A percentile compares a stretch with the other conserved stretches of the same genome.
Conservation (phyloP, 1,284 basidiomycete genomes). For the Hypsizygus ulmarius region DNA sequence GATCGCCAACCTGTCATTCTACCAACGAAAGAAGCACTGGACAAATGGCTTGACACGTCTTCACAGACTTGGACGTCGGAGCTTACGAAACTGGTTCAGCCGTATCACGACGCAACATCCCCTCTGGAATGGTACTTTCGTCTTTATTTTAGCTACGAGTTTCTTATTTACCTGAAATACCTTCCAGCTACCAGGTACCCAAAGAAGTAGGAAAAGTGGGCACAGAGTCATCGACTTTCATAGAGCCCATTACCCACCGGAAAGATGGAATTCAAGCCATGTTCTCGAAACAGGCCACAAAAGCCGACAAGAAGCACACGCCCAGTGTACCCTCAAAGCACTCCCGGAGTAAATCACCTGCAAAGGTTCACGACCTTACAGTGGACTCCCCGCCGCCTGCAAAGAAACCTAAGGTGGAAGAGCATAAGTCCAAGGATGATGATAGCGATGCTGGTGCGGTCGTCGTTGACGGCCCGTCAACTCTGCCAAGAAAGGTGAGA, state of each 20-base stretch:
- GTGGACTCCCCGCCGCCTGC: not conserved
- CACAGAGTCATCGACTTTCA: slow-evolving; percentile 76
- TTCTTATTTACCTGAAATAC: not conserved
- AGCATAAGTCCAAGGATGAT: not conserved
- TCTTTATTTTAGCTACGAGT: not conserved
- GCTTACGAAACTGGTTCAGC: slow-evolving; percentile 63
- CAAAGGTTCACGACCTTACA: not conserved
- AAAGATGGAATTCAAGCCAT: slow-evolving; percentile 90
- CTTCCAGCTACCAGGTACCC: slow-evolving; percentile 78
- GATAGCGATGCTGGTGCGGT: not conserved
- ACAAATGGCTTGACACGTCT: slow-evolving; percentile 78
- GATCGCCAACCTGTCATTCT: slow-evolving; percentile 93
- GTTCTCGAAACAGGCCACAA: slow-evolving; percentile 56
- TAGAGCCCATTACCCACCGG: slow-evolving; percentile 75
- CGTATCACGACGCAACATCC: slow-evolving; percentile 53
- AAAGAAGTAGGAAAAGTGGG: slow-evolving; percentile 92
- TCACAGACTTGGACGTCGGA: slow-evolving; percentile 59
- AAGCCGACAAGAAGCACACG: not conserved
- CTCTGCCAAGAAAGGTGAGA: not conserved
- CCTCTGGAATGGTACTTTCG: slow-evolving; percentile 66
- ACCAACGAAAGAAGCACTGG: slow-evolving; percentile 55
- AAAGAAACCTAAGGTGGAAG: slow-evolving; percentile 3
- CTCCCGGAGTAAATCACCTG: not conserved
- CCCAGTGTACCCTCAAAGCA: not conserved
- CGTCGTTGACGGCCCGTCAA: not conserved